Percentiles rank a stretch among this genome's conserved stretches.
phyloP scores from a whole-genome alignment of 2,329 filamentous ascomycete species.

The Curvularia sp. region DNA sequence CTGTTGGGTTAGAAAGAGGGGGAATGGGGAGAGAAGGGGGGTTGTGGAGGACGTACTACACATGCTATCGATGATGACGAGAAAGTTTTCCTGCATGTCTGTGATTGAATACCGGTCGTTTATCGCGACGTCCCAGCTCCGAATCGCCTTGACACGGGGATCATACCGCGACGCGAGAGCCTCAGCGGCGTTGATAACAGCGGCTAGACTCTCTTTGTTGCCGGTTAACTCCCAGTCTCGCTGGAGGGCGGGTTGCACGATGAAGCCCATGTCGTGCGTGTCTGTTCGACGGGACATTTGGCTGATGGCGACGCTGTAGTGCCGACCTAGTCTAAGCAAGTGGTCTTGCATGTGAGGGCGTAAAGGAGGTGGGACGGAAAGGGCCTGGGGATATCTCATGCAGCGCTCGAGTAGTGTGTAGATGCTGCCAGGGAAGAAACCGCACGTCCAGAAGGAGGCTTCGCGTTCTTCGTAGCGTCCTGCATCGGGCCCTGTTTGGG shows the following conservation, averaged over 20 bases:
- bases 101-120: conserved; percentile 49
- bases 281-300: conserved; percentile 52
- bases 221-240: conserved; percentile 58
- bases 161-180: conserved; percentile 56
- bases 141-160: conserved; percentile 52
- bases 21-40: not conserved
- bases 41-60: conserved; percentile 37
- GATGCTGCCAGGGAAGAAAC: conserved; percentile 47
- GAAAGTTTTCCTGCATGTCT: conserved; percentile 46
- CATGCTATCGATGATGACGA: conserved; percentile 56
- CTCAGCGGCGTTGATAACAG: conserved; percentile 54
- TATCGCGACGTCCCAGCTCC: conserved; percentile 58
- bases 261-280: conserved; percentile 64
- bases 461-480: conserved; percentile 46
- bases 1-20: conserved; percentile 2
- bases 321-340: conserved; percentile 36
- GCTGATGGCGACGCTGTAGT: conserved; percentile 44
- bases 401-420: conserved; percentile 44
- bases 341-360: conserved; percentile 32
- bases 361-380: conserved; percentile 28
- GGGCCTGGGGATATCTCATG: conserved; percentile 37
- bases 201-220: conserved; percentile 49
- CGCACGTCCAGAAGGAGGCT: conserved; percentile 48
- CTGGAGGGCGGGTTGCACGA: conserved; percentile 58
- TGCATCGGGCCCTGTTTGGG: conserved; percentile 32